phyloP scores from a whole-genome alignment of 768 basidiomycete species.

The Galerina marginata region DNA sequence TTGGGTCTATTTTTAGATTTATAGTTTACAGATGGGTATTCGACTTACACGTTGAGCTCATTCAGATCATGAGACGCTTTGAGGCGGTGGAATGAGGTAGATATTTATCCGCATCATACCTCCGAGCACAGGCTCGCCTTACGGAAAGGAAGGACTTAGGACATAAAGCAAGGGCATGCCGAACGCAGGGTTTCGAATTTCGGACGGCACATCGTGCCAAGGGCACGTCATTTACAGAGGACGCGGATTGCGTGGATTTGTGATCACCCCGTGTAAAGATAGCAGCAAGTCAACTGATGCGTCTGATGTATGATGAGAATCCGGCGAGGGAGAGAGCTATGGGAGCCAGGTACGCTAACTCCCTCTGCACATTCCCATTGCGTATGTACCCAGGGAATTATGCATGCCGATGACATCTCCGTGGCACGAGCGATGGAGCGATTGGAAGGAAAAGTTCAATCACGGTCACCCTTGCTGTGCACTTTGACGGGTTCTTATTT shows the following conservation, averaged over 20 bases:
- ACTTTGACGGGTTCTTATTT: conserved; percentile 16
- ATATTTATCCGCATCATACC: neutral
- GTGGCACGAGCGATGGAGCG: neutral
- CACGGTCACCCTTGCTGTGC: conserved; percentile 25
- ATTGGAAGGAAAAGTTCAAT: conserved; percentile 10
- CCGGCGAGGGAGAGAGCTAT: neutral
- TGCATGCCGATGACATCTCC: conserved; percentile 3
- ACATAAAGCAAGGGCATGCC: neutral
- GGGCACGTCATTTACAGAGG: neutral
- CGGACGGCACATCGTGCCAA: neutral
- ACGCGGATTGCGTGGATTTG: conserved; percentile 2
- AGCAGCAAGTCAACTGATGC: conserved; percentile 7
- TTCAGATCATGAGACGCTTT: conserved; percentile 1
- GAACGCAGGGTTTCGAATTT: neutral
- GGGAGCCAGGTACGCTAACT: neutral
- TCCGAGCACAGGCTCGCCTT: neutral
- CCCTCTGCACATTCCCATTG: neutral
- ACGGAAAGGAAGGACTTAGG: too few relatives aligned
- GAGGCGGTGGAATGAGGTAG: neutral
- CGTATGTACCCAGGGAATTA: neutral
- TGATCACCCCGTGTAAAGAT: neutral
- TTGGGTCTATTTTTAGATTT: neutral
- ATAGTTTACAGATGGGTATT: neutral
- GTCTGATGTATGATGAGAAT: conserved; percentile 5
- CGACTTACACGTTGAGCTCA: neutral